A percentile compares a stretch with the other conserved stretches of the same genome.
Evolutionary conservation across 257 asterid genomes (phyloP).

Genomic region (Schizonepeta tenuifolia): DNA sequence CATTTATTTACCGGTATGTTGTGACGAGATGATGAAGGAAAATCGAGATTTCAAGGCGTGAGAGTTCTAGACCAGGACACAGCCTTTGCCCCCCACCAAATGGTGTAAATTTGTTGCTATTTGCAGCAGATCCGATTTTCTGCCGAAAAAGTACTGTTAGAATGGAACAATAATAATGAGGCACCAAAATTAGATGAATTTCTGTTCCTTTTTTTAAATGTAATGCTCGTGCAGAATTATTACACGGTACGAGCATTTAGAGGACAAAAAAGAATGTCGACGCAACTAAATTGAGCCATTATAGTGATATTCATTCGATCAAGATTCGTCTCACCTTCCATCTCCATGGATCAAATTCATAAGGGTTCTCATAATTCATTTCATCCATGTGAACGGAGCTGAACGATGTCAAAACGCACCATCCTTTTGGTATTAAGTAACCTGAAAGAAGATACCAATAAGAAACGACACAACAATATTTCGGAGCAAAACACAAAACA

Average conservation of each 20-base stretch:
- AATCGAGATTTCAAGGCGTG: conserved; percentile 87
- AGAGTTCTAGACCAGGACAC: conserved; percentile 91
- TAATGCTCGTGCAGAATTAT: not conserved
- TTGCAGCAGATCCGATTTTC: conserved; percentile 51
- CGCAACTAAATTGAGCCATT: not conserved
- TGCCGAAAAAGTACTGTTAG: conserved; percentile 25
- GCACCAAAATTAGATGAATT: not conserved
- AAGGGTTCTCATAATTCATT: conserved; percentile 71
- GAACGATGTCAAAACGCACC: conserved; percentile 86
- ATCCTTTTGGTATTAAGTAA: conserved; percentile 90
- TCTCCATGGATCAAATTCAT: conserved; percentile 88
- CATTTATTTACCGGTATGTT: conserved; percentile 60
- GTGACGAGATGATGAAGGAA: conserved; percentile 91
- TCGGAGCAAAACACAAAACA: not conserved
- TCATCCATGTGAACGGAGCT: conserved; percentile 92
- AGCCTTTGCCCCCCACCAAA: conserved; percentile 99
- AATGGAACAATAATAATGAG: not conserved
- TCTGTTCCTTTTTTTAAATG: not conserved
- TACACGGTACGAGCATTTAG: not conserved
- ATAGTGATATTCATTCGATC: not conserved
- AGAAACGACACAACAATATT: not conserved
- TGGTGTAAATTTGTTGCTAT: conserved; percentile 75
- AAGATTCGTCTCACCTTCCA: conserved; percentile 65
- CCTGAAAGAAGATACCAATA: conserved; percentile 44
- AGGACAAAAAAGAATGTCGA: not conserved